Base-by-base conservation (phyloP, 495 filamentous ascomycete species). In the Annulohypoxylon stygium region DNA sequence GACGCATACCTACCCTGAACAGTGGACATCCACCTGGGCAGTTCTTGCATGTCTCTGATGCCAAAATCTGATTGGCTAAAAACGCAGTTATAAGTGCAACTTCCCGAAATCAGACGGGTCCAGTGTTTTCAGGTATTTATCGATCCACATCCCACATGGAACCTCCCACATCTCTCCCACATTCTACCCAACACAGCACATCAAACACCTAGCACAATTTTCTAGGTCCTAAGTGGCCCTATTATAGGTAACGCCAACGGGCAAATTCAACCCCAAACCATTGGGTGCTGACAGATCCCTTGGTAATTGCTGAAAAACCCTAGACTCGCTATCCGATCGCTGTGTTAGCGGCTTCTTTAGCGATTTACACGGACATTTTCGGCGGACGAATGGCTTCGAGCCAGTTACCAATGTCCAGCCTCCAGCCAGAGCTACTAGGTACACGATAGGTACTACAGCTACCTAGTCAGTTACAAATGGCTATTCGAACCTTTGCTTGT, bases 261-360 rank as follows among this genome's bases (percentile, higher is more conserved):
- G n/a, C 43, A 20, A 18, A 26, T 23, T 26, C 5, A 54, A 2
- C 4, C 55, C 33, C 55, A 9, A 41, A 41, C 55, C 14, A 37
- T 20, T 37, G 33, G 33, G 11, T 70, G 75, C 75, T 77, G 75
- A 77, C 75, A 63, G 61, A 77, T 77, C 34, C 47, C 39, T 77
- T 77, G 61, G 69, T 77, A 77, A 77, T 77, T 59, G 66, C 69
- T 67, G 72, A 68, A 68, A 53, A 75, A 75, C 30, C 1, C 30
- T 30, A 6, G 30, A 30, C 63, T 23, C 11, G 25, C 14, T 23
- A 63, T 41, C 16, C 14, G 20, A 25, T 30, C 41, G 43, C 43
- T 47, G 16, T 11, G 6, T 9, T 57, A 67, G 41, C 9, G 65
- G 45, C 10, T 36, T 45, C 16, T 45, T 47, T 47, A 47, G 43